A percentile compares a stretch with the other conserved stretches of the same genome.
Conservation (phyloP, 2,329 filamentous ascomycete genomes). For the Penicillium sp. region DNA sequence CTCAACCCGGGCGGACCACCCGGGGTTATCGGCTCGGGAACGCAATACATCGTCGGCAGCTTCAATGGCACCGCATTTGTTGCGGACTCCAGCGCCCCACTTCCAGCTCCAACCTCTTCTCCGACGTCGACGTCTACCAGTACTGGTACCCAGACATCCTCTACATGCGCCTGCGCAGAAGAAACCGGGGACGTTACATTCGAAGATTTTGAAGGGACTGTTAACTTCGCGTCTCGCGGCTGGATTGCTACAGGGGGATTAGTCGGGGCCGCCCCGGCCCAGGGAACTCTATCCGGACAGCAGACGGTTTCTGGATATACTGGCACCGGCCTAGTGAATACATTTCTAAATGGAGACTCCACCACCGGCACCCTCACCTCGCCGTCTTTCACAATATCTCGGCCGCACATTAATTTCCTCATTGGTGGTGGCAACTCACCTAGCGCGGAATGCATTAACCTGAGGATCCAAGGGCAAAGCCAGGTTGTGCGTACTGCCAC, state of each 20-base stretch:
- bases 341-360: not conserved
- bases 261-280: not conserved
- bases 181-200: not conserved
- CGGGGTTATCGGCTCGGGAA: constrained; percentile 32
- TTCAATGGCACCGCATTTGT: constrained; percentile 27
- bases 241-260: constrained; percentile 1
- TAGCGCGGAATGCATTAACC: not conserved
- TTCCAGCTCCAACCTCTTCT: no score
- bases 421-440: not conserved
- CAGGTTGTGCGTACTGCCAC: not conserved
- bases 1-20: constrained; percentile 38
- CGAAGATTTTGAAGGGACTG: not conserved
- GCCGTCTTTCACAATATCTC: not conserved
- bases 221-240: not conserved
- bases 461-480: not conserved
- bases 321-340: not conserved
- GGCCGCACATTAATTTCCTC: constrained; percentile 3
- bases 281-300: not conserved
- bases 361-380: not conserved
- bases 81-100: no score
- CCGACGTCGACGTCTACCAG: no score
- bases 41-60: constrained; percentile 34
- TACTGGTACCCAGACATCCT: no score
- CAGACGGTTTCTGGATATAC: not conserved
- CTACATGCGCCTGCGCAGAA: no score